A percentile compares a stretch with the other conserved stretches of the same genome.
phyloP scores from a whole-genome alignment of 768 basidiomycete species.

The Boletus pseudopeckii region DNA sequence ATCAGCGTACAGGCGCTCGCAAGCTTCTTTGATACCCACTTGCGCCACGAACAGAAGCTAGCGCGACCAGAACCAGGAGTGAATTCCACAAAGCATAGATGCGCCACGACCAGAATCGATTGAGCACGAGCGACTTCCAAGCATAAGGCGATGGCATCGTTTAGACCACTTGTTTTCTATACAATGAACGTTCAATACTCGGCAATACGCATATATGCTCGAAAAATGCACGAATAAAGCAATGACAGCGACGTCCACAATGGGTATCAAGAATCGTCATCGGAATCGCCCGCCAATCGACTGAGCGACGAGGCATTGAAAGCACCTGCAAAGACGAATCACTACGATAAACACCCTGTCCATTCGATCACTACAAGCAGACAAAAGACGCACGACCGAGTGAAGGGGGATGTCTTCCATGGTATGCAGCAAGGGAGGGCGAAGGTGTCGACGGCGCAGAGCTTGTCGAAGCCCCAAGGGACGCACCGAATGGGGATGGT shows the following conservation, averaged over 20 bases:
- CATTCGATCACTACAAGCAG: background rate
- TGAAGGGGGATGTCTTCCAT: conserved; percentile 35
- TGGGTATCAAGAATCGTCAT: conserved; percentile 27
- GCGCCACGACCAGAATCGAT: no score
- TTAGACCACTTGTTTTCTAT: background rate
- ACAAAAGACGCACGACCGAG: conserved; percentile 33
- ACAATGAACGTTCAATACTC: conserved; percentile 1
- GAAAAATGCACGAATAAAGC: conserved; percentile 10
- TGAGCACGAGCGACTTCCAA: background rate
- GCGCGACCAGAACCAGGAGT: no score
- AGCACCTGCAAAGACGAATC: conserved; percentile 15
- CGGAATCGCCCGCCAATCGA: conserved; percentile 26
- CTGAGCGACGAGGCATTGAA: conserved; percentile 30
- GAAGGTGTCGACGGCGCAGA: conserved; percentile 34
- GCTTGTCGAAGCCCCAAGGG: conserved; percentile 29
- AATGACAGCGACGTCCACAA: background rate
- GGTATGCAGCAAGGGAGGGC: conserved; percentile 39
- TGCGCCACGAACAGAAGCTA: background rate
- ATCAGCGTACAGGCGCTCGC: no score
- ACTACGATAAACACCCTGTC: background rate
- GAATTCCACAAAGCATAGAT: no score
- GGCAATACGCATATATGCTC: conserved; percentile 1
- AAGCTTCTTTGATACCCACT: background rate
- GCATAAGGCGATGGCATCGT: background rate
- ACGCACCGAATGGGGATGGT: conserved; percentile 36